phyloP scores from a whole-genome alignment of 176 grass and related monocot genomes.

The Typha latifolia region DNA sequence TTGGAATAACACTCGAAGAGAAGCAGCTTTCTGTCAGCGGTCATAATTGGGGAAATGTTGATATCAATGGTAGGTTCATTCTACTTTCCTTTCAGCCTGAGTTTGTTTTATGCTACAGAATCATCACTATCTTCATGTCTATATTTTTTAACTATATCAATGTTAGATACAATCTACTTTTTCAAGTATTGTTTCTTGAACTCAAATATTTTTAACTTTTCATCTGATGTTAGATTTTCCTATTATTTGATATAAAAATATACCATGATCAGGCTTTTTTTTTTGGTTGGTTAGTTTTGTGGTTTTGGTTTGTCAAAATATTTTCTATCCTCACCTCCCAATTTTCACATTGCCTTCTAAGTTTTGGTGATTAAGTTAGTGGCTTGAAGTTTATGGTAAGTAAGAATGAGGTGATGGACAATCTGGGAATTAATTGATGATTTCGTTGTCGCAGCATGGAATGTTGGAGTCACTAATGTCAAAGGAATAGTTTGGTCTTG shows the following conservation, averaged over 20 bases:
- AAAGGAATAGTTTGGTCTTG: too few species aligned
- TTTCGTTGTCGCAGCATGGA: too few species aligned
- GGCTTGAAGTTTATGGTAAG: too few species aligned
- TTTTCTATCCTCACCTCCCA: too few species aligned
- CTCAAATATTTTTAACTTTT: not conserved
- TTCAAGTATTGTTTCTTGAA: not conserved
- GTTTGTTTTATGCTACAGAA: not conserved
- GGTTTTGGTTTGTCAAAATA: too few species aligned
- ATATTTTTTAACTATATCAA: not conserved
- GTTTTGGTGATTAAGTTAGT: too few species aligned
- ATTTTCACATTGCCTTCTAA: too few species aligned
- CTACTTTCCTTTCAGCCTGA: too few species aligned
- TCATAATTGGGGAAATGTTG: conserved; percentile 76
- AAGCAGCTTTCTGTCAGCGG: conserved; percentile 81
- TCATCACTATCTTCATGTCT: not conserved
- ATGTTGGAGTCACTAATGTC: too few species aligned
- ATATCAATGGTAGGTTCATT: conserved; percentile 61
- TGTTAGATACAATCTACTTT: not conserved
- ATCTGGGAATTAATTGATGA: too few species aligned
- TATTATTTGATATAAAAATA: not conserved
- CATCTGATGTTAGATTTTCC: not conserved
- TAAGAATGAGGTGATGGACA: too few species aligned
- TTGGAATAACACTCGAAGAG: conserved; percentile 57
- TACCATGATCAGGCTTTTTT: not conserved
- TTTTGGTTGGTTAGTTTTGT: not conserved